Conservation (phyloP, 345 rosid species). For the Hypericum androsaemum region DNA sequence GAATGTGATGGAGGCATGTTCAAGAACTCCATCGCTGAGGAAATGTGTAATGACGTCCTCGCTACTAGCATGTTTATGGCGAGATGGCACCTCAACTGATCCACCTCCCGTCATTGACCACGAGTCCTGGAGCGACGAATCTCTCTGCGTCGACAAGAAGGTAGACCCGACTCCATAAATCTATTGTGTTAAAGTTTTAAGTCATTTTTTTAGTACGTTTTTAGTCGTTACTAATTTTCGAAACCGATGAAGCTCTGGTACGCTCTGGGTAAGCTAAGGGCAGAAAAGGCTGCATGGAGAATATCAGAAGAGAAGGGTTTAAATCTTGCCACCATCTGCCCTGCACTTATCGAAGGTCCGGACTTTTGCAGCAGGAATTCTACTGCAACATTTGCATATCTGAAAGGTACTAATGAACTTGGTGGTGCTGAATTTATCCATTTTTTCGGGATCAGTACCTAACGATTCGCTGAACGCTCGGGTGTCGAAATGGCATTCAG, state of each 20-base stretch:
- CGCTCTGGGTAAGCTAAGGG: slow-evolving; percentile 83
- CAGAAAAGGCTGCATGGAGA: slow-evolving; percentile 63
- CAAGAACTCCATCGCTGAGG: slow-evolving; percentile 57
- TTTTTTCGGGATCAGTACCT: not conserved
- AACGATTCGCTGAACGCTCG: not conserved
- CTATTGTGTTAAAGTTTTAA: not conserved
- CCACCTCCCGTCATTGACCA: slow-evolving; percentile 41
- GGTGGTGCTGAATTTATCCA: not conserved
- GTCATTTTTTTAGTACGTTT: not conserved
- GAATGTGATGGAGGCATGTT: slow-evolving; percentile 73
- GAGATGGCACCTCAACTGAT: slow-evolving; percentile 20
- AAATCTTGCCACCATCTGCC: slow-evolving; percentile 48
- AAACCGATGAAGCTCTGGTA: slow-evolving; percentile 52
- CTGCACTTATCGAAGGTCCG: slow-evolving; percentile 62
- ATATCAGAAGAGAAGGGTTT: slow-evolving; percentile 46
- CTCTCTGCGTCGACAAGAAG: slow-evolving; percentile 57
- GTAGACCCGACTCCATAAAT: slow-evolving; percentile 17
- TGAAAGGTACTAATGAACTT: slow-evolving; percentile 33
- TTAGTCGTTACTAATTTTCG: not conserved
- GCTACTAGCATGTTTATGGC: slow-evolving; percentile 69
- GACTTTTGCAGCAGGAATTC: slow-evolving; percentile 42
- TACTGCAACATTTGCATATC: slow-evolving; percentile 59
- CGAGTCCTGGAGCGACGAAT: slow-evolving; percentile 76
- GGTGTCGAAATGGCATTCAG: slow-evolving; percentile 19
- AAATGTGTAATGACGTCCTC: slow-evolving; percentile 77